phyloP scores from a whole-genome alignment of 2,329 filamentous ascomycete species.

The Thielaviopsis musarum region DNA sequence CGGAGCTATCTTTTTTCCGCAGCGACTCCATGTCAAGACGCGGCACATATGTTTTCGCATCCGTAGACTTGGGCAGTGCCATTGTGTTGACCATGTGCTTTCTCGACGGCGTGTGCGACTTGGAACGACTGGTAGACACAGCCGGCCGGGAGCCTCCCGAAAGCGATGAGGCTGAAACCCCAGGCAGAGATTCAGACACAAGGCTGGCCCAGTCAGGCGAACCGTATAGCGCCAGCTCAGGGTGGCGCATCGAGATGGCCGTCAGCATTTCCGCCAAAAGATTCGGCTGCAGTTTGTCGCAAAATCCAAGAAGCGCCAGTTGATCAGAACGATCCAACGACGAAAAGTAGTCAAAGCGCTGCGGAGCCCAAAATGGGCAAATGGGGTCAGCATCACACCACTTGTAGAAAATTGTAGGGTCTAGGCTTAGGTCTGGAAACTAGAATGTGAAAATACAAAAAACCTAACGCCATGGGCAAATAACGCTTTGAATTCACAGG shows the following conservation, averaged over 20 bases:
- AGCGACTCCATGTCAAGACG: constrained; percentile 3
- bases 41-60: constrained; percentile 6
- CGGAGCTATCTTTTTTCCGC: not conserved
- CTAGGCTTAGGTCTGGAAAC: not conserved
- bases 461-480: not conserved
- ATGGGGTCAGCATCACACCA: constrained; percentile 7
- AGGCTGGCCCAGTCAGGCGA: constrained; percentile 24
- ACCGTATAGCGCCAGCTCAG: constrained; percentile 26
- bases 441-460: not conserved
- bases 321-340: constrained; percentile 22
- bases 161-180: not conserved
- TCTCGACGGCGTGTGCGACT: not conserved
- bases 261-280: constrained; percentile 26
- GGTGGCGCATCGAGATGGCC: constrained; percentile 26
- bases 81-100: constrained; percentile 10
- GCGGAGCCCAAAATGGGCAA: not conserved
- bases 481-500: not conserved
- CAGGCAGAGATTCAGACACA: constrained; percentile 7
- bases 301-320: constrained; percentile 24
- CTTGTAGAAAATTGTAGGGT: not conserved
- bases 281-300: constrained; percentile 25
- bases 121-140: not conserved
- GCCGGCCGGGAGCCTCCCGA: not conserved
- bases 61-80: constrained; percentile 1
- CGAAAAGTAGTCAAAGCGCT: constrained; percentile 26